Base-by-base conservation (phyloP, 2,329 filamentous ascomycete species). In the Tolypocladium tundrense region DNA sequence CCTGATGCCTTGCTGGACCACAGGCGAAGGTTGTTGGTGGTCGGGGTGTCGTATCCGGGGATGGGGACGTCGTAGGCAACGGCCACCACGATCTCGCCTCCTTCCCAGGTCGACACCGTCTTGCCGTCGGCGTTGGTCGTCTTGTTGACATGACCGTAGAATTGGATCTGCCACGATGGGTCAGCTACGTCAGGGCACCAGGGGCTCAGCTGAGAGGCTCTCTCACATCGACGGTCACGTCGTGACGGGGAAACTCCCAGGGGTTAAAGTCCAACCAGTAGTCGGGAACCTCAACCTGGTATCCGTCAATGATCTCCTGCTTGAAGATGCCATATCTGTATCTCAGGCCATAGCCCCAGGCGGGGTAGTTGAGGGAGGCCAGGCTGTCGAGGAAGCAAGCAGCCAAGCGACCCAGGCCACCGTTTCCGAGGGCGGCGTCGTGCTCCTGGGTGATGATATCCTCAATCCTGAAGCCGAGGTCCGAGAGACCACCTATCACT, bases 221-320 rank as follows among this genome's bases (percentile, higher is more conserved):
- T 37, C 82, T 75, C 68, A 86, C 83, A 74, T 97, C 90, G 31
- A 99, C 92, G 2, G 88, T 92, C 61, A 99, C 89, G 70, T 99
- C 94, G 72, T 97, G 91, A 64, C 94, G 84, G 48, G 92, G 91
- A 68, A 97, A 99, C 72, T 99, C 94, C 94, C 94, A 99, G 0
- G 94, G 94, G 74, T 99, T 99, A 75, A 97, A 97, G 72, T 97
- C 94, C 57, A 99, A 84, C 94, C 94, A 99, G 76, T 99, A 97
- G 72, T 99, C 94, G 24, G 94, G 94, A 59, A 97, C 89, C 70
- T 99, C 94, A 63, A 99, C 91, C 74, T 99, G 94, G 72, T 97
- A 99, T 59, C 94, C 94, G 68, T 97, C 89, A 60, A 97, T 87
- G 67, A 99, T 97, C 77, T 97, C 94, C 78, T 99, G 94, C 79